Conservation (phyloP, 192 early-diverging fungal species). For the Linnemannia exigua region DNA sequence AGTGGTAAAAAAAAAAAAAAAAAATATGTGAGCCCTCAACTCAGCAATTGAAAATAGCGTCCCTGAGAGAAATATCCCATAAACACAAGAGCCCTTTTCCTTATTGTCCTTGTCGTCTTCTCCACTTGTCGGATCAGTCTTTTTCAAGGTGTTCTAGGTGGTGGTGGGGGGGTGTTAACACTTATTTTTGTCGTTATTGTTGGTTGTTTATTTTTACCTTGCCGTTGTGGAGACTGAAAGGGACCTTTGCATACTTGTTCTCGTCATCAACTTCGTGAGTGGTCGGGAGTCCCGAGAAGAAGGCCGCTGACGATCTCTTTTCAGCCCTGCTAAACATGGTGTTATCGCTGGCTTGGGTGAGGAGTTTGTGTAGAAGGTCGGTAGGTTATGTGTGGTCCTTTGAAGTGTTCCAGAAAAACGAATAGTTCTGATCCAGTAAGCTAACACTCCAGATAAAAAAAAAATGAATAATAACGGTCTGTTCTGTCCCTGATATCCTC, state of each 20-base stretch:
- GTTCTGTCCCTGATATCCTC: neutral
- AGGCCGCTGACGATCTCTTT: neutral
- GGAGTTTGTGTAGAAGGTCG: neutral
- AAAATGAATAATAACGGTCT: neutral
- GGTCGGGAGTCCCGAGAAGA: slow-evolving; percentile 26
- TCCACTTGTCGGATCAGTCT: neutral
- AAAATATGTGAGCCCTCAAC: neutral
- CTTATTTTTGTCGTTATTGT: neutral
- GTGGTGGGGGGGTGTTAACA: too few species aligned
- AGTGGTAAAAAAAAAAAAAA: neutral
- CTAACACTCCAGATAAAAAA: neutral
- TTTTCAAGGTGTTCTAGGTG: neutral
- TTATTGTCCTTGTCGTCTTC: too few species aligned
- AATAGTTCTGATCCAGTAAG: neutral
- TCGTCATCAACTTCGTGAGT: slow-evolving; percentile 29
- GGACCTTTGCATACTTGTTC: slow-evolving; percentile 47
- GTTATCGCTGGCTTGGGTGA: neutral
- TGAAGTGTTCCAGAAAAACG: neutral
- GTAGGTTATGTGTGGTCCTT: neutral
- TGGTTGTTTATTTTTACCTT: slow-evolving; percentile 23
- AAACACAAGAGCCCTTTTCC: neutral
- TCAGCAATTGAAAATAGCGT: neutral
- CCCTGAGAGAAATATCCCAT: neutral
- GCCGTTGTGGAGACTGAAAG: slow-evolving; percentile 11
- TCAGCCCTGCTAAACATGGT: slow-evolving; percentile 33